Conservation (phyloP, 2,329 filamentous ascomycete genomes). For the Aspergillus ibericus region DNA sequence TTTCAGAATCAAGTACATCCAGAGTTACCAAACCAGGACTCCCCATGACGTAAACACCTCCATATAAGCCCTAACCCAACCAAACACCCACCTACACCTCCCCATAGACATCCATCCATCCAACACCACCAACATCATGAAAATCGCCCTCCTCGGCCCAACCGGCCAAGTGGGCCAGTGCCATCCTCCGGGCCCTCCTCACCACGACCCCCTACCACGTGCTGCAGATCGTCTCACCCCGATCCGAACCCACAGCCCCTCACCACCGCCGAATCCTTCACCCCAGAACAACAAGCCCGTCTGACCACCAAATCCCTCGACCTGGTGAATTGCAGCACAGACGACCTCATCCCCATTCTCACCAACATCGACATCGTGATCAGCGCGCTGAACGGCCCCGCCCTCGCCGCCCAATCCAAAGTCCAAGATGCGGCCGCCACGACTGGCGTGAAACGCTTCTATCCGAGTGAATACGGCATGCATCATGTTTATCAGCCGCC, state of each 20-base stretch:
- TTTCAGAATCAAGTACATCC: no score
- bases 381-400: conserved; percentile 25
- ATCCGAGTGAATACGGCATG: conserved; percentile 28
- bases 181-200: neutral
- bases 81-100: neutral
- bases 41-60: neutral
- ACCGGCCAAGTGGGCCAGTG: conserved; percentile 5
- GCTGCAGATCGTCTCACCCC: neutral
- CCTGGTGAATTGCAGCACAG: conserved; percentile 3
- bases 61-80: neutral
- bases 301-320: conserved; percentile 9
- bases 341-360: conserved; percentile 15
- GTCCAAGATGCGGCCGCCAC: conserved; percentile 28
- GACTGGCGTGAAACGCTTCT: conserved; percentile 29
- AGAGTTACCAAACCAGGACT: neutral
- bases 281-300: neutral
- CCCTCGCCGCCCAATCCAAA: conserved; percentile 16
- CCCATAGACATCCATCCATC: no score
- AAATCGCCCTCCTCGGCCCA: conserved; percentile 1
- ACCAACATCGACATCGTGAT: conserved; percentile 25
- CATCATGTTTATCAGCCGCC: conserved; percentile 25
- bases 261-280: neutral
- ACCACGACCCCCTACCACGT: neutral
- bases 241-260: neutral
- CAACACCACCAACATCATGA: neutral